Evolutionary conservation across 2,329 filamentous ascomycete species (phyloP), one percentile per base, ranked within the genome.

Genomic region (Ilyonectria robusta): DNA sequence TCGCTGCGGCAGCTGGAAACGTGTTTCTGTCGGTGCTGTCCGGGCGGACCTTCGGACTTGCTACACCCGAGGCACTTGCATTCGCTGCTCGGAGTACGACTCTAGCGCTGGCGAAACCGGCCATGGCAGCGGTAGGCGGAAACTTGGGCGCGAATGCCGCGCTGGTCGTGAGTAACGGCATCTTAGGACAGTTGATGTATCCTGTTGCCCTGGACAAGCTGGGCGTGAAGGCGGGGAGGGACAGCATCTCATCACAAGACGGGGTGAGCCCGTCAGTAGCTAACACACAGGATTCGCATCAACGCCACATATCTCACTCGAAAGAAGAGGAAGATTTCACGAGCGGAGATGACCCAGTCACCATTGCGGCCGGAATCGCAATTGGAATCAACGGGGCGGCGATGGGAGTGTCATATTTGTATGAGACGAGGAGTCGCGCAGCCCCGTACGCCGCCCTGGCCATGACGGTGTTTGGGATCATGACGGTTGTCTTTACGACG

Each of bases 341-440:
- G 11, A 68, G 60, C 29, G 77, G 78, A 19, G 79, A 81, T 59
- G 76, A 68, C 13, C 59, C 83, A 0, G 63, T 75, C 2, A 84
- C 80, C 0, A 82, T 89, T 2, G 86, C 86, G 1, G 80, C 84
- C 0, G 88, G 87, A 40, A 81, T 87, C 40, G 81, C 86, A 0
- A 82, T 89, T 55, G 88, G 88, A 3, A 84, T 89, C 78, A 90
- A 89, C 69, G 86, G 86, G 1, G 87, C 87, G 0, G 88, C 88
- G 4, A 88, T 90, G 86, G 88, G 88, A 2, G 87, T 88, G 0
- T 83, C 87, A 0, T 86, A 88, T 66, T 79, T 89, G 15, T 88
- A 89, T 62, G 86, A 89, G 75, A 82, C 81, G 8, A 81, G 80
- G 59, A 88, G 84, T 68, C 82, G 81, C 1, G 85, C 87, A 4